Evolutionary conservation across 371 early-diverging fungal species (phyloP), one percentile per base, ranked within the genome.

Genomic region (Chytridium lagenaria): DNA sequence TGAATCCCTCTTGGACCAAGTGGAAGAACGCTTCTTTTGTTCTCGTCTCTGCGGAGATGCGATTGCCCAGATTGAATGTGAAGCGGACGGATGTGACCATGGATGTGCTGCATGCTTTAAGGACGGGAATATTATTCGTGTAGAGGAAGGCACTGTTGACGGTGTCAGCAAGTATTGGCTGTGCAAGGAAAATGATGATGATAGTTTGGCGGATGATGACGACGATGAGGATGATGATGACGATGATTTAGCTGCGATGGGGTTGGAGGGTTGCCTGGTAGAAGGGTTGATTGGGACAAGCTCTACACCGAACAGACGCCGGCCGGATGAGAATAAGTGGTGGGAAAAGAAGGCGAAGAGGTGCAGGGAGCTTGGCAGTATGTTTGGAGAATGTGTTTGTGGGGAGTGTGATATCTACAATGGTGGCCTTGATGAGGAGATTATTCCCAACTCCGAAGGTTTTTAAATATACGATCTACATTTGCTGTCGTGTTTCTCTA

Each of bases 371-470:
- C 72, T 66, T 5, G 72, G 67, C 5, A 55, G 67, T 33, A 57
- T 38, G 67, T 33, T 34, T 28, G 66, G 67, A 15, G 72, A 72
- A 55, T 72, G 72, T 38, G 67, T 72, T 2, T 72, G 72, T 72
- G 72, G 72, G 2, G 72, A 72, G 40, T 72, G 72, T 59, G 72
- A 72, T 34, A 49, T 72, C 23, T 72, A 67, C 51, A 65, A 65
- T 28, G 70, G 36, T 12, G 61, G 2, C 36, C 19, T 28, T 31
- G 61, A 61, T 36, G 37, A 36, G 16, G 61, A 61, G 44, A n/a
- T n/a, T n/a, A n/a, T n/a, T n/a, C n/a, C n/a, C n/a, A n/a, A n/a
- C n/a, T n/a, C n/a, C n/a, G n/a, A n/a, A n/a, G n/a, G n/a, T n/a
- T n/a, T n/a, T n/a, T n/a, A n/a, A n/a, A n/a, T n/a, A n/a, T n/a